Base-by-base conservation (phyloP, 148 eudicot genomes). In the Amaranthus cruentus region DNA sequence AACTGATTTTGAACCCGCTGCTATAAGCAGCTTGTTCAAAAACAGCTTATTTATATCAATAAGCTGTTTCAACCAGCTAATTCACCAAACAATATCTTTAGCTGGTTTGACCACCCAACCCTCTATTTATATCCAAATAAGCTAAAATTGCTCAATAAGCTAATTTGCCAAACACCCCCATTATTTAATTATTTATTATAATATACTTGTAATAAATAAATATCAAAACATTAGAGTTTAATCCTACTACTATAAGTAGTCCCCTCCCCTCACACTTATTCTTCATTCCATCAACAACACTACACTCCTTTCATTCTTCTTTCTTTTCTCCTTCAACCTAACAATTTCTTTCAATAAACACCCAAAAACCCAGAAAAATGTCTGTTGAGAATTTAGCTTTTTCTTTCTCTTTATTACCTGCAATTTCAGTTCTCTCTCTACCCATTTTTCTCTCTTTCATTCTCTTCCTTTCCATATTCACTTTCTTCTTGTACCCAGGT, bases 401-500 rank as follows among this genome's bases (percentile, higher is more conserved):
- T 2, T 21, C 69, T 42, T 18, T 69, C 71, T 78, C 60, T 53
- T 52, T 62, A 49, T 69, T 46, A 61, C 70, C 46, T 12, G 15
- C 18, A 49, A 47, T 10, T 14, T 58, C 83, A 54, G 54, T 68
- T 4, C 74, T 78, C 62, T 51, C 70, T 12, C 76, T 73, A 47
- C 75, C 79, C 13, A 21, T 80, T 48, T 76, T 74, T 4, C 43
- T 72, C 44, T 43, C 77, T 13, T 74, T 81, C 72, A 4, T 84
- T 56, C 50, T 82, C 66, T 66, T 84, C 47, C 14, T 82, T 10
- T 65, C 87, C 8, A 14, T 83, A 2, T 73, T 85, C 44, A 77
- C 85, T 47, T 81, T 89, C 74, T 66, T 82, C 75, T 78, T 93
- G 0, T 68, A 83, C 69, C 97, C 98, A 0, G 98, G 97, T 0